Evolutionary conservation across 805 yeast genomes (phyloP).

Genomic region (Teunomyces lycoperdinae): DNA sequence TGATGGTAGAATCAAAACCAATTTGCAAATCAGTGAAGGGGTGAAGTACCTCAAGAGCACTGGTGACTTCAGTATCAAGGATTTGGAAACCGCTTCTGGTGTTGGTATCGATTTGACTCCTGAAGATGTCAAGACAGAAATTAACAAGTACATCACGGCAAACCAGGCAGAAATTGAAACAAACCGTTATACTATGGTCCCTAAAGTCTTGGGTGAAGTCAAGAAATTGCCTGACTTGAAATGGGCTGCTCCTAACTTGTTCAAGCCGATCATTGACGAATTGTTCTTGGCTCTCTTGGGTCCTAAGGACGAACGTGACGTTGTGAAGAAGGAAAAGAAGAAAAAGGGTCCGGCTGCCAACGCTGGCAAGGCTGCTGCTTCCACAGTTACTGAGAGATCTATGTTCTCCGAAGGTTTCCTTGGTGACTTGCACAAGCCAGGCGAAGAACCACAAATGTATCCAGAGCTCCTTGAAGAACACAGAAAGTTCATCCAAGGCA

Average conservation of each 20-base stretch:
- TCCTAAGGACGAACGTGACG: conserved; percentile 95
- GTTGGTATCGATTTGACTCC: conserved; percentile 74
- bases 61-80: conserved; percentile 43
- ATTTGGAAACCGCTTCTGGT: conserved; percentile 63
- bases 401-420: conserved; percentile 96
- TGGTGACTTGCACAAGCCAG: conserved; percentile 92
- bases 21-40: conserved; percentile 78
- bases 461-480: conserved; percentile 85
- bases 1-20: conserved; percentile 60
- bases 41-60: conserved; percentile 63
- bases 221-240: conserved; percentile 72
- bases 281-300: conserved; percentile 73
- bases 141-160: conserved; percentile 56
- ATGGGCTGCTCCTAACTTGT: conserved; percentile 87
- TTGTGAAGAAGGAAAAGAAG: conserved; percentile 73
- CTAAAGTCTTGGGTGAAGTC: conserved; percentile 71
- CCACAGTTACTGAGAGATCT: conserved; percentile 43
- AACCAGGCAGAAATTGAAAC: conserved; percentile 58
- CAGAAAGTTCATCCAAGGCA: conserved; percentile 71
- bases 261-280: conserved; percentile 85
- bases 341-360: conserved; percentile 31
- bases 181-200: conserved; percentile 79
- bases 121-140: conserved; percentile 58
- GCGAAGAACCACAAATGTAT: conserved; percentile 87
- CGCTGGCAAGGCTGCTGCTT: conserved; percentile 16